Evolutionary conservation across 176 grass and related monocot species (phyloP), one percentile per base, ranked within the genome.

Genomic region (Cocos nucifera): DNA sequence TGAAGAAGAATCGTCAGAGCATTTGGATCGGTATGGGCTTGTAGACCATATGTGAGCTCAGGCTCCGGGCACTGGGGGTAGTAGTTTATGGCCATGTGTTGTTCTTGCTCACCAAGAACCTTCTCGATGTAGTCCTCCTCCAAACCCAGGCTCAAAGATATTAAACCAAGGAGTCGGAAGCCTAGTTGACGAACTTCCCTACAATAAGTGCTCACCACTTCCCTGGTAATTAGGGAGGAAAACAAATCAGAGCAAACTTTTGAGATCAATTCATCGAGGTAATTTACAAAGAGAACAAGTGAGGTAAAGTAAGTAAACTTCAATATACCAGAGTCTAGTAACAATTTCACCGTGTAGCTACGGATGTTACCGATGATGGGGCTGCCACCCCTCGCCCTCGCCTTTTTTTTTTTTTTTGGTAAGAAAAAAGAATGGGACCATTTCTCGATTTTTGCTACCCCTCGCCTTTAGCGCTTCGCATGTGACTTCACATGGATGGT

Each of bases 41-140:
- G 89, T 17, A 95, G 79, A 3, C 89, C 89, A 28, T 71, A 95
- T 17, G 89, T 95, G 65, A 95, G 76, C 73, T 88, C 84, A 0
- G 89, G 89, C 59, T 70, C 67, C 0, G 89, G 89, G 67, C 89
- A 95, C 68, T 49, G 72, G 1, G 89, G 89, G 64, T 95, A 95
- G 84, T 79, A 95, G 64, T 95, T 95, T 4, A 95, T 72, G 0
- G 89, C 89, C 89, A 95, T 88, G 69, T 95, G 89, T 27, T 95
- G 89, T 49, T 95, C 89, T 75, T 85, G 89, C 51, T 95, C 72
- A 0, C 89, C 89, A 19, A 95, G 17, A 21, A 75, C 77, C 17
- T 66, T 57, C 59, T 67, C 44, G 19, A 95, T 82, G 71, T 82
- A 85, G 28, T 75, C 58, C 29, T 65, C 64, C 63, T 95, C 81